These are phyloP conservation scores for Capsicum baccatum DNA, from an alignment of 257 asterid species.

Conservation along the genomic window DNA sequence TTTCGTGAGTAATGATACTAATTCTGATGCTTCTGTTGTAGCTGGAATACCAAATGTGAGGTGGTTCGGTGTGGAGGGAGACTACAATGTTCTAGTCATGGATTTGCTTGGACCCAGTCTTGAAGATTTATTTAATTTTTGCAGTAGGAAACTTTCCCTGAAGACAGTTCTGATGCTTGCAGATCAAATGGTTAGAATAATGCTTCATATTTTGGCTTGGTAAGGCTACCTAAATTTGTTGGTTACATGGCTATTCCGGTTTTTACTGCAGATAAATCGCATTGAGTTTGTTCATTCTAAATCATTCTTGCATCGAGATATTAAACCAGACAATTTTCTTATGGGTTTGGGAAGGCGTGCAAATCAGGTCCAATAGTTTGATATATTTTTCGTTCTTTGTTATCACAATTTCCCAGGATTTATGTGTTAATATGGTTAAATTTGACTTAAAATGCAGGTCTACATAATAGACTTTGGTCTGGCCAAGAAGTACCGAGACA, in stretches of 20 bases:
- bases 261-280: constrained; percentile 78
- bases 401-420: neutral
- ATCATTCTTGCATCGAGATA: constrained; percentile 95
- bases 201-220: neutral
- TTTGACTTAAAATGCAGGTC: constrained; percentile 59
- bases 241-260: constrained; percentile 22
- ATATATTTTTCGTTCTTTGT: neutral
- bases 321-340: constrained; percentile 98
- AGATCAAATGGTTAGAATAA: constrained; percentile 85
- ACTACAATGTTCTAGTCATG: constrained; percentile 95
- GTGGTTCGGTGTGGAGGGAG: constrained; percentile 98
- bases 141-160: constrained; percentile 92
- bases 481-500: constrained; percentile 95
- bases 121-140: constrained; percentile 95
- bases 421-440: neutral
- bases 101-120: constrained; percentile 99
- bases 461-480: constrained; percentile 92
- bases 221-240: constrained; percentile 22
- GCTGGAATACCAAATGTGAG: constrained; percentile 96
- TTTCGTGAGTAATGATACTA: constrained; percentile 36
- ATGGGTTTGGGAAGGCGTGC: constrained; percentile 99
- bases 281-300: constrained; percentile 91
- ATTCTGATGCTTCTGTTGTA: constrained; percentile 45
- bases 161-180: constrained; percentile 99
- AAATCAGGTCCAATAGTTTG: constrained; percentile 65